Conservation (phyloP, 2,329 filamentous ascomycete genomes). For the Exophiala sp. region DNA sequence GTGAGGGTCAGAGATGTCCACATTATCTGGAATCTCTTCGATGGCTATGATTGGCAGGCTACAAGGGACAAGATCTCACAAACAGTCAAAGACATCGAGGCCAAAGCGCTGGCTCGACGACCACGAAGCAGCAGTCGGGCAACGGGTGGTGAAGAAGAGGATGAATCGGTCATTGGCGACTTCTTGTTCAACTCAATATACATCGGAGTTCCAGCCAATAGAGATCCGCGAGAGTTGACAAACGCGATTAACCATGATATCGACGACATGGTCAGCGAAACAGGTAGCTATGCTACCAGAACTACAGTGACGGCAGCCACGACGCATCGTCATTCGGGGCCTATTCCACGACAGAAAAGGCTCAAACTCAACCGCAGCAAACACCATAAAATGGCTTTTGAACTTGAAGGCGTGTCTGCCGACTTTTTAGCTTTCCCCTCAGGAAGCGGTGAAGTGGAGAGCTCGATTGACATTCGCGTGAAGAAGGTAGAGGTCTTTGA, state of each 20-base stretch:
- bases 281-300: slow-evolving; percentile 80
- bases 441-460: slow-evolving; percentile 74
- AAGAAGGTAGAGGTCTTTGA: slow-evolving; percentile 87
- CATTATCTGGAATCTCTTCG: slow-evolving; percentile 95
- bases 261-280: slow-evolving; percentile 82
- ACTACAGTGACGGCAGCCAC: slow-evolving; percentile 46
- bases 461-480: slow-evolving; percentile 79
- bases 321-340: slow-evolving; percentile 32
- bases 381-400: slow-evolving; percentile 92
- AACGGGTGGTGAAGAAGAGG: slow-evolving; percentile 59
- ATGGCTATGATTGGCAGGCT: slow-evolving; percentile 92
- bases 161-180: slow-evolving; percentile 85
- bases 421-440: slow-evolving; percentile 80
- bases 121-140: slow-evolving; percentile 56
- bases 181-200: slow-evolving; percentile 99
- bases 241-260: slow-evolving; percentile 83
- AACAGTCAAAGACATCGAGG: slow-evolving; percentile 83
- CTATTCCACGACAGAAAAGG: slow-evolving; percentile 48
- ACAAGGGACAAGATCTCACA: slow-evolving; percentile 84
- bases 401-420: slow-evolving; percentile 76
- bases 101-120: slow-evolving; percentile 72
- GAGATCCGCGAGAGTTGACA: slow-evolving; percentile 76
- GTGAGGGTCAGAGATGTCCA: slow-evolving; percentile 82
- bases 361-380: slow-evolving; percentile 80
- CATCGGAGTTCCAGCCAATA: slow-evolving; percentile 83